Base-by-base conservation (phyloP, 164 flowering plant species). In the Aristolochia fimbriata region DNA sequence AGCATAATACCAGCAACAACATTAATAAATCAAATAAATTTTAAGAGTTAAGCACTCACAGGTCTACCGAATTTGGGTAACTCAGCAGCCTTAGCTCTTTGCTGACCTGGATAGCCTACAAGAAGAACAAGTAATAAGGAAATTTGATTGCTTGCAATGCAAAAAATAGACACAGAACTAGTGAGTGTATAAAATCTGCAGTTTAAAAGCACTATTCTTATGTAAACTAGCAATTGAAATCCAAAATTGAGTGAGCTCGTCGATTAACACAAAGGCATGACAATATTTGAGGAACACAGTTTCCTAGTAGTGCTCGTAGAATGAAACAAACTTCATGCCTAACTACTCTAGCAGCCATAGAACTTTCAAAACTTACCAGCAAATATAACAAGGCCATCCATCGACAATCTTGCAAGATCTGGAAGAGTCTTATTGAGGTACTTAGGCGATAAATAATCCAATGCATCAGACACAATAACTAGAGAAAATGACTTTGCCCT, bases 361-460 rank as follows among this genome's bases (percentile, higher is more conserved):
- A 37, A 7, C 43, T 37, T 37, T 37, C 43, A 37, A 16, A 47
- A 61, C 45, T 68, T 77, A 91, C 96, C 97, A 55, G 96, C 68
- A 73, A 91, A 86, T 51, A 88, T 74, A 70, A 91, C 79, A 54
- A 91, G 75, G n/a, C 92, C 92, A 62, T 85, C 87, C 61, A 80
- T 33, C 25, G 96, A 79, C 15, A 91, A 82, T 71, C 92, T 76
- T 31, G 92, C 91, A 65, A 91, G 68, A 15, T 88, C 92, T 22
- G 97, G 94, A 72, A 91, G 88, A 61, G 96, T 86, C 71, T 68
- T 86, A 78, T 91, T 91, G 45, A 91, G 80, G 66, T 86, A 88
- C 64, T 80, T 88, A 24, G 97, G 96, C 47, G 97, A 88, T 45
- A 91, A 73, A 79, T 91, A 91, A 71, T 91, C 97, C 70, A 91